Percentiles rank a stretch among this genome's conserved stretches.
These are phyloP conservation scores for Yarrowia divulgata DNA, from an alignment of 805 yeast species.

Conservation along the genomic window DNA sequence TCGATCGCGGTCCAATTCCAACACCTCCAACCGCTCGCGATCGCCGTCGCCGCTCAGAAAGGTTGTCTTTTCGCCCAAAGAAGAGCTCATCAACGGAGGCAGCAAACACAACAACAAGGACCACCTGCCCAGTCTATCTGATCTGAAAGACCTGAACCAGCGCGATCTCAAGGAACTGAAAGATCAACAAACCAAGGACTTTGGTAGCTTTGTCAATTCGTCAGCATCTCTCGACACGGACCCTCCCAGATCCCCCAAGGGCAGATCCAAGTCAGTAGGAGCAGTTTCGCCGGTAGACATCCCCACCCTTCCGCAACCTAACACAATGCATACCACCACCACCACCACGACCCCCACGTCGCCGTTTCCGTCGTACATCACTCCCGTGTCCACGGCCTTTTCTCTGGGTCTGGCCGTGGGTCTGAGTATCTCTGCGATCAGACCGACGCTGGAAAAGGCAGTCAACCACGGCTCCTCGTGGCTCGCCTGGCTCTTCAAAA, in stretches of 20 bases:
- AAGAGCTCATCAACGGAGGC: conserved; percentile 2
- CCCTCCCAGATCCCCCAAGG: background rate
- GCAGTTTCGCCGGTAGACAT: background rate
- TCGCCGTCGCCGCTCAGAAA: conserved; percentile 29
- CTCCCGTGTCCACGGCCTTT: conserved; percentile 6
- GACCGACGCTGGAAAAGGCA: conserved; percentile 25
- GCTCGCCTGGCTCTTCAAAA: conserved; percentile 27
- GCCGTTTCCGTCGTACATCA: conserved; percentile 8
- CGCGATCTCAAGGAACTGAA: conserved; percentile 1
- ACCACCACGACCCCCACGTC: background rate
- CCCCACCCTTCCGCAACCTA: background rate
- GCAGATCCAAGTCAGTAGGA: conserved; percentile 19
- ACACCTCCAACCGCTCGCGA: conserved; percentile 18
- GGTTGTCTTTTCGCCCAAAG: conserved; percentile 26
- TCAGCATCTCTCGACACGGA: background rate
- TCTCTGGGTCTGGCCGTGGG: conserved; percentile 16
- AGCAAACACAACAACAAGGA: background rate
- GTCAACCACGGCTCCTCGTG: conserved; percentile 26
- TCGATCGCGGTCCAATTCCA: conserved; percentile 21
- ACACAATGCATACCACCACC: background rate
- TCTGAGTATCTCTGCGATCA: conserved; percentile 7
- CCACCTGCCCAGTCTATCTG: background rate
- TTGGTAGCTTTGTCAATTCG: background rate
- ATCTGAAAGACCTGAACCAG: conserved; percentile 14
- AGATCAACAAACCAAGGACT: background rate